Evolutionary conservation across 306 rosid species (phyloP).

Genomic region (Cucumis melo): DNA sequence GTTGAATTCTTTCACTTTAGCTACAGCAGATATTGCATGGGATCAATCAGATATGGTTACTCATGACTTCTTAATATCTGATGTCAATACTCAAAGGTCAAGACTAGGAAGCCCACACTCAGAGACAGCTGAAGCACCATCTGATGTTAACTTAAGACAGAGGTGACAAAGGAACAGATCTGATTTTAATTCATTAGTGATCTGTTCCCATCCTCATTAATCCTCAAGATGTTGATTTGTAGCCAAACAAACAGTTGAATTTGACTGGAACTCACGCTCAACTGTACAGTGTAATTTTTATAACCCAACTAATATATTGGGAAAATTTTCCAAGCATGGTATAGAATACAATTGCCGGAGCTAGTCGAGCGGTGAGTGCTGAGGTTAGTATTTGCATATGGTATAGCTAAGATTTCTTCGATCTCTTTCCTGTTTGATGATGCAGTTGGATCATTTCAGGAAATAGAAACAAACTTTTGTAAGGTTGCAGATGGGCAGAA

Average conservation of each 20-base stretch:
- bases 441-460: not conserved
- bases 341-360: not conserved
- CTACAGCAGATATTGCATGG: conserved; percentile 69
- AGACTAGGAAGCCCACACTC: conserved; percentile 30
- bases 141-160: conserved; percentile 29
- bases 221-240: conserved; percentile 1
- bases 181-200: not conserved
- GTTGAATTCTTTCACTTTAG: conserved; percentile 24
- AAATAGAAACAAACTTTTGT: not conserved
- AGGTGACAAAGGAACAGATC: conserved; percentile 23
- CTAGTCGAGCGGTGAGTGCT: not conserved
- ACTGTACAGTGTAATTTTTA: conserved; percentile 4
- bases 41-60: conserved; percentile 54
- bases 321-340: conserved; percentile 5
- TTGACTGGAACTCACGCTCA: not conserved
- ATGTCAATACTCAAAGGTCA: conserved; percentile 24
- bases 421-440: not conserved
- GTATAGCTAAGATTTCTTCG: not conserved
- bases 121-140: conserved; percentile 36
- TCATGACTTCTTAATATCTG: conserved; percentile 49
- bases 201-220: not conserved
- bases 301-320: conserved; percentile 4
- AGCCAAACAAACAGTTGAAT: conserved; percentile 1
- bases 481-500: not conserved
- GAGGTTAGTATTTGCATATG: conserved; percentile 7